phyloP scores from a whole-genome alignment of 495 filamentous ascomycete species.

The Aspergillus wentii region DNA sequence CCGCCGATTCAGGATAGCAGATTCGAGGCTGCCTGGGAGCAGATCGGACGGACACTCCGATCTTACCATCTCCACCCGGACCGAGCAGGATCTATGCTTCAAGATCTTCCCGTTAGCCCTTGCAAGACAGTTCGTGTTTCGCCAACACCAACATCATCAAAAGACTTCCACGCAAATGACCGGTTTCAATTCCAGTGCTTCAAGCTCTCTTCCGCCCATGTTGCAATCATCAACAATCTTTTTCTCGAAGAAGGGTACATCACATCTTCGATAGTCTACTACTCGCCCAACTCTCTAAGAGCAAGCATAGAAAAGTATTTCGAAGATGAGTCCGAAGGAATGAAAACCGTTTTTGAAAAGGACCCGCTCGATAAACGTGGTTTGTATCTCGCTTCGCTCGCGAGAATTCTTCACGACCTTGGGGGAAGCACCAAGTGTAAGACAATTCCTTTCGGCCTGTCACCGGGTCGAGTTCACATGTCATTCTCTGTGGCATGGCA shows the following conservation, averaged over 20 bases:
- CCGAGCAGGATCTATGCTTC: slow-evolving; percentile 15
- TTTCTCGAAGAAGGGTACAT: slow-evolving; percentile 30
- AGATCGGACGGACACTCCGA: slow-evolving; percentile 2
- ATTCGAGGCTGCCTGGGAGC: slow-evolving; percentile 4
- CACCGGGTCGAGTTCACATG: neutral
- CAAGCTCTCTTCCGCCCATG: slow-evolving; percentile 21
- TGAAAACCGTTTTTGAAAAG: neutral
- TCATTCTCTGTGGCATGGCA: neutral
- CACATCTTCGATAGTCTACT: slow-evolving; percentile 3
- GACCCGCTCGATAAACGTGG: neutral
- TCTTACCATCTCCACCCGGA: slow-evolving; percentile 4
- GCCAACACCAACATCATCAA: slow-evolving; percentile 8
- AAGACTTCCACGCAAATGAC: slow-evolving; percentile 16
- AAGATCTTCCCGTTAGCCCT: slow-evolving; percentile 32
- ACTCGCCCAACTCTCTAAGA: neutral
- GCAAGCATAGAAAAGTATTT: neutral
- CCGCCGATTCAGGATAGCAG: slow-evolving; percentile 10
- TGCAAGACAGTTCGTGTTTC: slow-evolving; percentile 9
- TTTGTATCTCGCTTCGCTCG: neutral
- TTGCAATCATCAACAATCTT: slow-evolving; percentile 37
- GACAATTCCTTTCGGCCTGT: neutral
- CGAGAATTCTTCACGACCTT: neutral
- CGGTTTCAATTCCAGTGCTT: slow-evolving; percentile 40
- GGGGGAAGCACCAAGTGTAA: neutral
- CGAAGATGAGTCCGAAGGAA: neutral